phyloP scores from a whole-genome alignment of 2,329 filamentous ascomycete species.

The Zymoseptoria pseudotritici region DNA sequence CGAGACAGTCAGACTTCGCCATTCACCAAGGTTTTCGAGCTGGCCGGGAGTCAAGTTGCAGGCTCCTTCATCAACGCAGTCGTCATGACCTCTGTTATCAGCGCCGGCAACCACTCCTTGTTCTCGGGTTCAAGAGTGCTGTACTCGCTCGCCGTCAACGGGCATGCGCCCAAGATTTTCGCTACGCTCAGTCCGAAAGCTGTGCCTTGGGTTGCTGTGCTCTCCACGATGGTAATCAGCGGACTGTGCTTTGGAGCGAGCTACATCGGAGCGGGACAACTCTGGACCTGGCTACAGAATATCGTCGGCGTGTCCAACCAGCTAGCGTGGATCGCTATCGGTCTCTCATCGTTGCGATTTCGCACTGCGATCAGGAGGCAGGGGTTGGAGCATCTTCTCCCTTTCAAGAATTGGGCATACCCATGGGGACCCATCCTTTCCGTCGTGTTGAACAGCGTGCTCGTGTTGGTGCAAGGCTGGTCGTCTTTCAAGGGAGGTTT shows the following conservation, averaged over 20 bases:
- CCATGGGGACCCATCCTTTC: constrained; percentile 53
- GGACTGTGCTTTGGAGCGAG: constrained; percentile 54
- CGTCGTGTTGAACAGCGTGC: constrained; percentile 50
- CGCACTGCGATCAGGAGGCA: constrained; percentile 50
- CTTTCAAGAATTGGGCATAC: constrained; percentile 62
- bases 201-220: constrained; percentile 47
- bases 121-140: constrained; percentile 51
- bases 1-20: constrained; percentile 37
- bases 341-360: constrained; percentile 59
- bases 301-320: constrained; percentile 63
- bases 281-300: constrained; percentile 62
- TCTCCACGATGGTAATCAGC: constrained; percentile 36
- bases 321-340: constrained; percentile 58
- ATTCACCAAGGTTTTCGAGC: constrained; percentile 56
- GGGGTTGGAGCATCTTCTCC: constrained; percentile 53
- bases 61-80: constrained; percentile 56
- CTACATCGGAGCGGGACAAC: constrained; percentile 55
- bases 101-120: constrained; percentile 52
- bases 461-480: constrained; percentile 59
- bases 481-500: constrained; percentile 55
- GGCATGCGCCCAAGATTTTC: constrained; percentile 52
- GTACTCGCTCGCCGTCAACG: constrained; percentile 49
- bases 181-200: constrained; percentile 40
- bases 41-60: constrained; percentile 48
- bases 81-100: constrained; percentile 52